Evolutionary conservation across 31 red algal species (phyloP), one percentile per base, ranked within the genome.

Genomic region (Porphyra umbilicalis): DNA sequence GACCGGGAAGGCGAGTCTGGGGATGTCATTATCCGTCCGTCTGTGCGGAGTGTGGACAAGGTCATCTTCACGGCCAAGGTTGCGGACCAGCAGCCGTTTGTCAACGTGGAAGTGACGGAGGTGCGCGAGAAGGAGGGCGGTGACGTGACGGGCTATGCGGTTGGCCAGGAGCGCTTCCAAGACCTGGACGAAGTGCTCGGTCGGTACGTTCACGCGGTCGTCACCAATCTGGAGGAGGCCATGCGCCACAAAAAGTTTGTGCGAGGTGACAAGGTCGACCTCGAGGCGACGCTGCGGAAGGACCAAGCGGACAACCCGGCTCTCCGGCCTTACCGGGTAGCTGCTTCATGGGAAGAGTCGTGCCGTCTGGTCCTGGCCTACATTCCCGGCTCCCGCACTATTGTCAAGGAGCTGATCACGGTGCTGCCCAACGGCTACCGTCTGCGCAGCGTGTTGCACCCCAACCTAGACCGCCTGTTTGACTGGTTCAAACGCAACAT

Each of bases 401-500:
- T 99, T 18, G 40, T 87, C 13, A 74, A 79, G 79, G 97, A 95
- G 81, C 75, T 88, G 18, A 90, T 99, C 34, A 85, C 77, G 38
- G 90, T 99, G 9, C 83, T 90, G 31, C 97, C 93, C 75, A 79
- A 95, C 36, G 97, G 97, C 2, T 99, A 94, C 82, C 83, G 87
- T 18, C 82, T 99, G 29, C 88, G 97, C 36, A 87, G 79, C 68
- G 88, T 93, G 76, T 67, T 99, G 75, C 90, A 92, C 79, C 84
- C 85, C 20, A 83, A 90, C 35, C 82, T 96, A 76, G 87, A 93
- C 39, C 85, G 81, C 7, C 89, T 99, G 36, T 89, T 95, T 35
- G 83, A 86, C 76, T 99, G 97, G 97, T 99, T 99, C 83, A 99
- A 99, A 79, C 79, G 82, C 57, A 93, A 99, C 88, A 92, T 95